phyloP scores from a whole-genome alignment of 73 alveolate genomes.

The Tetrahymena malaccensis region DNA sequence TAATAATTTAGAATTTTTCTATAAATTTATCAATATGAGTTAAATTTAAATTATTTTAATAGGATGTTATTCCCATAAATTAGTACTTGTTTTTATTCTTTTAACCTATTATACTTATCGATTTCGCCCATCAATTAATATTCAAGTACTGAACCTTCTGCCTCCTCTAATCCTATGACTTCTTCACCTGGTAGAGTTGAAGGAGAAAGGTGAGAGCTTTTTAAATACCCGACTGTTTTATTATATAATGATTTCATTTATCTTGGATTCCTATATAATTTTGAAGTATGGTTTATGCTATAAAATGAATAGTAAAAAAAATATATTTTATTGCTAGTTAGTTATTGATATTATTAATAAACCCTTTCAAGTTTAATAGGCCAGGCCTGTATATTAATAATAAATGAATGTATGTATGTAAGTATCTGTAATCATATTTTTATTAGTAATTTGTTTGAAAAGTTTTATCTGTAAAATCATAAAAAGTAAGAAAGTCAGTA shows the following conservation, averaged over 20 bases:
- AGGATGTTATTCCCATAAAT: neutral
- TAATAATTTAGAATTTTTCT: too few relatives aligned
- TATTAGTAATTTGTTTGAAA: neutral
- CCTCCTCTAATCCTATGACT: neutral
- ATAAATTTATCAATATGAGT: too few relatives aligned
- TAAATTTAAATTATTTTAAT: too few relatives aligned
- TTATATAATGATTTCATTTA: neutral
- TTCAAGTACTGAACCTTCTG: neutral
- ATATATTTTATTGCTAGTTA: neutral
- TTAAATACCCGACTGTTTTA: neutral
- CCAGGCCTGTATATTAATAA: too few relatives aligned
- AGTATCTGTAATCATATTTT: neutral
- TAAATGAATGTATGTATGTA: too few relatives aligned
- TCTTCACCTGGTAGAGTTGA: neutral
- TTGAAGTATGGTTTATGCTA: neutral
- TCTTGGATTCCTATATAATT: neutral
- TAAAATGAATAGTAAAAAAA: too few relatives aligned
- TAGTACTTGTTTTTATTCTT: neutral
- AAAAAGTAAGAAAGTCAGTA: neutral
- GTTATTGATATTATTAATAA: neutral
- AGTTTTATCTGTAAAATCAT: neutral
- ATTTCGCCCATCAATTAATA: neutral
- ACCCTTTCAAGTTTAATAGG: neutral
- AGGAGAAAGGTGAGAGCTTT: neutral
- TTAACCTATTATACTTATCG: neutral